A percentile compares a stretch with the other conserved stretches of the same genome.
Evolutionary conservation across 2,329 filamentous ascomycete genomes (phyloP).

Genomic region (Botrytis tulipae): DNA sequence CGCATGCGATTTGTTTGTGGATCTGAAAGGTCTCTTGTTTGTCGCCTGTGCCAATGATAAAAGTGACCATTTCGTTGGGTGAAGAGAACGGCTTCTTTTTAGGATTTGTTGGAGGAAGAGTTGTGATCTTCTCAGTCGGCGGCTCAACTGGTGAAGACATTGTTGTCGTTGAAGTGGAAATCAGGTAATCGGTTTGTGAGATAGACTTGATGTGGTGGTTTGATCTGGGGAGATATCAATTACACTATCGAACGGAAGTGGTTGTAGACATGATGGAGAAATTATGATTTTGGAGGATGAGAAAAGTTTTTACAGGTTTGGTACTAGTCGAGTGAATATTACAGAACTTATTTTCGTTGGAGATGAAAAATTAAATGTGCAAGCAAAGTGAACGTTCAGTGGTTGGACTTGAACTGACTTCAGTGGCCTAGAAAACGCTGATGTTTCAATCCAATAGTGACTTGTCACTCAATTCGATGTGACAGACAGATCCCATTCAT

Average conservation of each 20-base stretch:
- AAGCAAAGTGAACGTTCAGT: background rate
- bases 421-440: too few species aligned
- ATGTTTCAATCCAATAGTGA: background rate
- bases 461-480: background rate
- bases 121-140: background rate
- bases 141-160: background rate
- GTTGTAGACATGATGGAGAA: background rate
- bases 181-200: background rate
- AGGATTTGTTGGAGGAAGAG: too few species aligned
- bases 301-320: background rate
- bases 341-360: background rate
- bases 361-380: background rate
- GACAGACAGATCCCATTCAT: background rate
- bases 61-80: slow-evolving; percentile 9
- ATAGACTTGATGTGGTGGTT: too few species aligned
- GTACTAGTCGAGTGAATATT: background rate
- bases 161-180: background rate
- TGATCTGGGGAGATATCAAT: too few species aligned
- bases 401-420: background rate
- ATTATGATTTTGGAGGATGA: too few species aligned
- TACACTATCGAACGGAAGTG: background rate
- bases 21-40: background rate
- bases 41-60: background rate
- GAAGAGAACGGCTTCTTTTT: background rate
- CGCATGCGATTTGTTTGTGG: slow-evolving; percentile 8